Conservation (phyloP, 1,139 yeast genomes). For the Kodamaea arcana region DNA sequence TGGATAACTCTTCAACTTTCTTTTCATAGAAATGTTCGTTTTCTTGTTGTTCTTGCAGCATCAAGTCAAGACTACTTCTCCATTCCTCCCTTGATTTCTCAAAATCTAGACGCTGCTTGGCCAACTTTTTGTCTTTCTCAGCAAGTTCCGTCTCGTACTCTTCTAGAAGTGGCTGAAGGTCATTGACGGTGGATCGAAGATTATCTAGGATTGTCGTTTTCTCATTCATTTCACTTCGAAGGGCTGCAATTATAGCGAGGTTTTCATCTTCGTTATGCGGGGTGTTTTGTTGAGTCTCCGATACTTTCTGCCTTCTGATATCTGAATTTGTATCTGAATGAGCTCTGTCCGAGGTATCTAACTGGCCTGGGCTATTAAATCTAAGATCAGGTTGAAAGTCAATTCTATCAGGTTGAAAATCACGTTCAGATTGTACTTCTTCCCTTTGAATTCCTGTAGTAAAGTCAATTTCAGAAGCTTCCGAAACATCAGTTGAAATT, state of each 20-base stretch:
- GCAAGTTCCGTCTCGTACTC: conserved; percentile 41
- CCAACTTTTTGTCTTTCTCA: conserved; percentile 43
- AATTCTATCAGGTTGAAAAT: too few species aligned
- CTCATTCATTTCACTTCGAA: conserved; percentile 29
- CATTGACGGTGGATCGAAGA: conserved; percentile 39
- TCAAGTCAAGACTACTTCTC: conserved; percentile 51
- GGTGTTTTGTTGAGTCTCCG: too few species aligned
- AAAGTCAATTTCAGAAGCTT: neutral
- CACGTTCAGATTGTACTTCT: too few species aligned
- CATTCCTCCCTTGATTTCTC: conserved; percentile 56
- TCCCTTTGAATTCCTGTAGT: neutral
- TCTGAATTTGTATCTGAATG: too few species aligned
- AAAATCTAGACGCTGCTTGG: conserved; percentile 41
- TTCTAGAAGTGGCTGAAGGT: conserved; percentile 43
- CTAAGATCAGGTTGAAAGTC: too few species aligned
- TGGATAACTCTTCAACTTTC: conserved; percentile 14
- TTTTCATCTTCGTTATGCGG: too few species aligned
- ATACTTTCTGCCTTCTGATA: too few species aligned
- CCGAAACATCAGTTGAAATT: neutral
- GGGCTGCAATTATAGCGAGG: neutral
- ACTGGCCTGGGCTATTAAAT: too few species aligned
- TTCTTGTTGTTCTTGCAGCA: conserved; percentile 44
- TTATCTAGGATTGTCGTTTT: conserved; percentile 37
- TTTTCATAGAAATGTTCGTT: conserved; percentile 34
- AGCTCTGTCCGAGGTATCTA: too few species aligned